Evolutionary conservation across 2,329 filamentous ascomycete species (phyloP).

Genomic region (Didymella keratinophila): DNA sequence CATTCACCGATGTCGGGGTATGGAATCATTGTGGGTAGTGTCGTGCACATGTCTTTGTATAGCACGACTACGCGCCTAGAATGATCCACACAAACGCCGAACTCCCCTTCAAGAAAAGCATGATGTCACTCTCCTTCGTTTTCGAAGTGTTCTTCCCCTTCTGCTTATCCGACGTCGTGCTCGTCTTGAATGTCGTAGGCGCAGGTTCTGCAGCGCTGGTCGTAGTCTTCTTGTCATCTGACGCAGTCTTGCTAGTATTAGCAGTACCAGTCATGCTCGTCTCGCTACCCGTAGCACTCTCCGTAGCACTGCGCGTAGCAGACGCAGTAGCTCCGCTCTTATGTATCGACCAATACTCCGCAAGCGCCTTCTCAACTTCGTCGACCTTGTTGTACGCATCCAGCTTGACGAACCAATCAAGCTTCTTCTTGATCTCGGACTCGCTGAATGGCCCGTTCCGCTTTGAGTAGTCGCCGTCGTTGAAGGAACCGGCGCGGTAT

Average conservation of each 20-base stretch:
- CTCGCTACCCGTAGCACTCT: neutral
- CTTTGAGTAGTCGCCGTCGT: conserved; percentile 23
- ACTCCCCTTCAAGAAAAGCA: no score
- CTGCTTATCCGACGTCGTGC: neutral
- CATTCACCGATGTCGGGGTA: no score
- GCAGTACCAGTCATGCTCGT: neutral
- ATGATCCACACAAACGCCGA: no score
- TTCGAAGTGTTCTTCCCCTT: neutral
- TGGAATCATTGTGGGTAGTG: no score
- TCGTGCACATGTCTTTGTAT: no score
- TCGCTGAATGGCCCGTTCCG: conserved; percentile 7
- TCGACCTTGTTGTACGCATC: conserved; percentile 41
- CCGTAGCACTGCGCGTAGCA: neutral
- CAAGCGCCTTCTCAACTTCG: conserved; percentile 36
- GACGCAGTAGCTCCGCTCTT: neutral
- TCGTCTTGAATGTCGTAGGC: conserved; percentile 4
- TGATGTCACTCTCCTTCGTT: no score
- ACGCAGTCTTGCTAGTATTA: neutral
- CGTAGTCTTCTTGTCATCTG: neutral
- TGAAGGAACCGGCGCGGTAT: conserved; percentile 30
- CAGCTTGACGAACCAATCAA: conserved; percentile 32
- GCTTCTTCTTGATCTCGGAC: conserved; percentile 31
- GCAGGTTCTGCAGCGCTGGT: neutral
- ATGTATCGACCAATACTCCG: conserved; percentile 32
- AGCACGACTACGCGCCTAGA: no score